Conservation (phyloP, 2,329 filamentous ascomycete species). For the Hortaea werneckii region DNA sequence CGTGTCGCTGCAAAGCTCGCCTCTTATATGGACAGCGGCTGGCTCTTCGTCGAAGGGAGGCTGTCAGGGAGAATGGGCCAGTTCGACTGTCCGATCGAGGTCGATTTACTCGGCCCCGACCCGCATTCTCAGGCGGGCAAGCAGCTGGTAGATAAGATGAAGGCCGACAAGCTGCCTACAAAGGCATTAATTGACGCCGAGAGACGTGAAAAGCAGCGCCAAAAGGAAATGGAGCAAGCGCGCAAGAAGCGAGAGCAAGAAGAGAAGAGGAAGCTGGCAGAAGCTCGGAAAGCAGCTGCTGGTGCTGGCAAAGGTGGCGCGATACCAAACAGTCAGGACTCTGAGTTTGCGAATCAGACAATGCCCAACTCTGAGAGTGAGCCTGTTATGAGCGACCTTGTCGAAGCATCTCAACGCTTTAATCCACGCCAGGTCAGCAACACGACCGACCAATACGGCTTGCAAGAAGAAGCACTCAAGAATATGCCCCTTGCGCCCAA, state of each 20-base stretch:
- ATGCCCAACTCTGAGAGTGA: slow-evolving; percentile 7
- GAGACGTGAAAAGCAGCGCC: slow-evolving; percentile 26
- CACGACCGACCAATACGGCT: slow-evolving; percentile 59
- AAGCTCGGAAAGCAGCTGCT: slow-evolving; percentile 18
- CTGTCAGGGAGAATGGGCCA: slow-evolving; percentile 55
- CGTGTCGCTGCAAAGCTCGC: slow-evolving; percentile 60
- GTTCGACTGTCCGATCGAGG: slow-evolving; percentile 62
- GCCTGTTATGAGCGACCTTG: slow-evolving; percentile 51
- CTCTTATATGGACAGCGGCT: slow-evolving; percentile 53
- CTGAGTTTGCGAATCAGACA: slow-evolving; percentile 9
- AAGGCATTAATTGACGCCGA: slow-evolving; percentile 33
- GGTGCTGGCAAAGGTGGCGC: slow-evolving; percentile 8
- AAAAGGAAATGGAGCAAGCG: slow-evolving; percentile 8
- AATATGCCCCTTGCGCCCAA: slow-evolving; percentile 64
- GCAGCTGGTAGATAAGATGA: slow-evolving; percentile 52
- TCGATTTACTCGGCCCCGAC: slow-evolving; percentile 58
- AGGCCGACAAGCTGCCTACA: slow-evolving; percentile 52
- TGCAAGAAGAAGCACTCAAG: slow-evolving; percentile 58
- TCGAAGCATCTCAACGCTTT: slow-evolving; percentile 56
- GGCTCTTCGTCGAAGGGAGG: slow-evolving; percentile 56
- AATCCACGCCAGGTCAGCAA: slow-evolving; percentile 55
- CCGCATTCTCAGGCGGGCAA: slow-evolving; percentile 26
- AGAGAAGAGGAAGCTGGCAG: slow-evolving; percentile 14
- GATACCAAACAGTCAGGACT: slow-evolving; percentile 3
- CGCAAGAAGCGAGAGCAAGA: slow-evolving; percentile 12